Conservation (phyloP, 768 basidiomycete genomes). For the Termitomyces sp. region DNA sequence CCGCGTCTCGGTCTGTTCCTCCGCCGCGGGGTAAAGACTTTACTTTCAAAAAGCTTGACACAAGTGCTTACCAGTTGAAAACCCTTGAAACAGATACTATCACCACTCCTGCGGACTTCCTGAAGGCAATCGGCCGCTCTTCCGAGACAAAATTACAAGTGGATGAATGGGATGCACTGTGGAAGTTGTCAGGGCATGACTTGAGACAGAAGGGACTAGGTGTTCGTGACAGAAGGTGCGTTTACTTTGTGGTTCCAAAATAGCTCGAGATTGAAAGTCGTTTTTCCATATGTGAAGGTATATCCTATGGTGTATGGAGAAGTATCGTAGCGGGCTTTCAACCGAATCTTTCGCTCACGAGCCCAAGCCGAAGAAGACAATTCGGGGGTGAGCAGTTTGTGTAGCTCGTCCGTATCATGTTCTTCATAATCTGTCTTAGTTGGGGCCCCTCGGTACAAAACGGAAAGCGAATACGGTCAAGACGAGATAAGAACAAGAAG, state of each 20-base stretch:
- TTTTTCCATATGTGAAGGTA: slow-evolving; percentile 45
- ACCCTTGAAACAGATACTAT: slow-evolving; percentile 36
- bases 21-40: slow-evolving; percentile 25
- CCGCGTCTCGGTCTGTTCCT: slow-evolving; percentile 28
- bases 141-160: slow-evolving; percentile 58
- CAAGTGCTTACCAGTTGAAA: slow-evolving; percentile 8
- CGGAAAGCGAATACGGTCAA: slow-evolving; percentile 70
- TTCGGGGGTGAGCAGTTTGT: slow-evolving; percentile 63
- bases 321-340: slow-evolving; percentile 55
- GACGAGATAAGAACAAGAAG: slow-evolving; percentile 34
- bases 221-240: slow-evolving; percentile 68
- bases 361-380: slow-evolving; percentile 64
- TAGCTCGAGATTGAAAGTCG: not conserved
- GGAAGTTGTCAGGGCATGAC: slow-evolving; percentile 50
- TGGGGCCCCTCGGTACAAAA: slow-evolving; percentile 73
- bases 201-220: slow-evolving; percentile 62
- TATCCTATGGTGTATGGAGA: slow-evolving; percentile 82
- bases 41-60: slow-evolving; percentile 6
- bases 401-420: not conserved
- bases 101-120: slow-evolving; percentile 54
- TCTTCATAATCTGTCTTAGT: slow-evolving; percentile 26
- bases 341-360: slow-evolving; percentile 62
- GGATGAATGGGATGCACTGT: slow-evolving; percentile 71
- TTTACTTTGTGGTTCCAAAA: slow-evolving; percentile 3
- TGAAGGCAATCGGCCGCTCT: slow-evolving; percentile 69